These are phyloP conservation scores for Podila epicladia DNA, from an alignment of 192 early-diverging fungal genomes.

Conservation along the genomic window DNA sequence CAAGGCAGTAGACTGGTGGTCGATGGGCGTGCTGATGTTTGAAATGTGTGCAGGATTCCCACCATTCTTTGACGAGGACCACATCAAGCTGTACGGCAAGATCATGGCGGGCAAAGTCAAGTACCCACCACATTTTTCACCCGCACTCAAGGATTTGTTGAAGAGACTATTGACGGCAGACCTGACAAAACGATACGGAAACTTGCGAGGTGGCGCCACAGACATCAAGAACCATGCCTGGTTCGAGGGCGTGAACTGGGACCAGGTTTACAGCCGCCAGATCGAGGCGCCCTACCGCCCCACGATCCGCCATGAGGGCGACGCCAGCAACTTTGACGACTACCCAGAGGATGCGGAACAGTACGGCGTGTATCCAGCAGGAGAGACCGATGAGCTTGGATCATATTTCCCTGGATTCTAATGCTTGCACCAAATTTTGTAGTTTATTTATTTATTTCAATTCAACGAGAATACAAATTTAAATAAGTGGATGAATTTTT, in stretches of 20 bases:
- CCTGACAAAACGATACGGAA: conserved; percentile 87
- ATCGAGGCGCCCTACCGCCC: conserved; percentile 91
- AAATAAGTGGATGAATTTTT: neutral
- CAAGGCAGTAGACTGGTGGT: conserved; percentile 96
- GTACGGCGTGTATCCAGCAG: conserved; percentile 73
- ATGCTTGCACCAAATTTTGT: conserved; percentile 1
- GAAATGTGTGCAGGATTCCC: conserved; percentile 97
- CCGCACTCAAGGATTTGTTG: conserved; percentile 84
- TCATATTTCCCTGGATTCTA: conserved; percentile 82
- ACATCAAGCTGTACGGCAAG: conserved; percentile 93
- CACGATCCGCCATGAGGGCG: conserved; percentile 81
- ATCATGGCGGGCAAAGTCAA: conserved; percentile 85
- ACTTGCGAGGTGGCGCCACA: conserved; percentile 81
- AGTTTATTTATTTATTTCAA: neutral
- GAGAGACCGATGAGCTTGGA: conserved; percentile 73
- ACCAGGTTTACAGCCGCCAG: conserved; percentile 72
- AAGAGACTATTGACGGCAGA: conserved; percentile 84
- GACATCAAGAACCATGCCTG: conserved; percentile 97
- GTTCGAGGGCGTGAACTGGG: conserved; percentile 96
- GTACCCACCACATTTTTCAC: conserved; percentile 90
- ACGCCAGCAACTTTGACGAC: conserved; percentile 94
- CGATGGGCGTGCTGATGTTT: conserved; percentile 91
- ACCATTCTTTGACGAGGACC: conserved; percentile 96
- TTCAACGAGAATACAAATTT: too few relatives aligned
- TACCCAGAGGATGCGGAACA: conserved; percentile 93